Evolutionary conservation across 768 basidiomycete genomes (phyloP).

Genomic region (Kwoniella pini): DNA sequence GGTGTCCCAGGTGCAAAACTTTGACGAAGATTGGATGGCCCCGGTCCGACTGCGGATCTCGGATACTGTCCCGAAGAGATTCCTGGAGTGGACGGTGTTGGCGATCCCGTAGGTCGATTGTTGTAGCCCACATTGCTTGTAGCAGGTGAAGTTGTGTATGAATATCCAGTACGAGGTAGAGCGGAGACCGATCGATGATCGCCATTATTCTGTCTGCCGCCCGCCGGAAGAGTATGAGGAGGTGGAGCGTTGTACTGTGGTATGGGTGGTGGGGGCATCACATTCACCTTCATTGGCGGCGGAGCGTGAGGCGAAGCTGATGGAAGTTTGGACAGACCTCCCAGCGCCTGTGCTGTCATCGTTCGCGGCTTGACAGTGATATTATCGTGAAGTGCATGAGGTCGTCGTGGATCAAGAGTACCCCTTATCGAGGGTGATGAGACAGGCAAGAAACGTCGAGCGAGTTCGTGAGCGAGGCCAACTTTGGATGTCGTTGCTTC

Average conservation of each 20-base stretch:
- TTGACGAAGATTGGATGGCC: conserved; percentile 38
- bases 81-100: conserved; percentile 1
- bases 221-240: conserved; percentile 14
- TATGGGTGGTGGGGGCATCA: conserved; percentile 21
- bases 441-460: conserved; percentile 34
- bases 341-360: conserved; percentile 10
- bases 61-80: conserved; percentile 13
- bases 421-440: conserved; percentile 40
- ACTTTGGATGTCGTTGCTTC: conserved; percentile 17
- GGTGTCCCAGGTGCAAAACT: conserved; percentile 33
- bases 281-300: conserved; percentile 9
- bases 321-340: conserved; percentile 4
- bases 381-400: conserved; percentile 48
- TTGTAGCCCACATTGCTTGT: neutral
- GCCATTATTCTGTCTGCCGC: neutral
- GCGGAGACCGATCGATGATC: neutral
- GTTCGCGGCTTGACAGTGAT: conserved; percentile 24
- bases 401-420: conserved; percentile 48
- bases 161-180: conserved; percentile 6
- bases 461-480: conserved; percentile 36
- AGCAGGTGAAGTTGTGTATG: neutral
- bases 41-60: conserved; percentile 31
- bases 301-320: conserved; percentile 13
- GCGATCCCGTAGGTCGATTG: neutral
- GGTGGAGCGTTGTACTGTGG: conserved; percentile 12